Percentiles rank a stretch among this genome's conserved stretches.
phyloP scores from a whole-genome alignment of 139 green algal genomes.

The Chlorella sp. region DNA sequence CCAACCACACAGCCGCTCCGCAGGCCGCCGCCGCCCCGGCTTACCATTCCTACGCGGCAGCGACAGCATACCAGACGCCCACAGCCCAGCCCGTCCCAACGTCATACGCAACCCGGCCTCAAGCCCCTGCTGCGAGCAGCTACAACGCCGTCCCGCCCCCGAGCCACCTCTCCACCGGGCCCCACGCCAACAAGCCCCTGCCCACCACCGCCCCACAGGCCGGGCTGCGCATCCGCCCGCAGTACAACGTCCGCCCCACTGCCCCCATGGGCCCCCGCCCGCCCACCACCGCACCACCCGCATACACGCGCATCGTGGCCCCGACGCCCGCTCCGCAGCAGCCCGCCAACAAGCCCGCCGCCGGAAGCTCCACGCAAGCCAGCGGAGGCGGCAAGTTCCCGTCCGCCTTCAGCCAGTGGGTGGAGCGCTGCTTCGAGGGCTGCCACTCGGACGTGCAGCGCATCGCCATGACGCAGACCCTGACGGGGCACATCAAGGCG shows the following conservation, averaged over 20 bases:
- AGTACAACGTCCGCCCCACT: neutral
- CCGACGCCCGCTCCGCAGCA: neutral
- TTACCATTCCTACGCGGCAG: no score
- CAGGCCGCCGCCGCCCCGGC: no score
- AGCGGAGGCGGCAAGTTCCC: no score
- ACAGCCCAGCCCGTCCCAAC: no score
- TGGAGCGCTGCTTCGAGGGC: conserved; percentile 36
- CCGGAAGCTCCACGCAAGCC: neutral
- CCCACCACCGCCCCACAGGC: no score
- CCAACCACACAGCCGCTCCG: no score
- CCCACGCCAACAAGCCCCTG: no score
- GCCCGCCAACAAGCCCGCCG: neutral
- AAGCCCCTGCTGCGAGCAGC: no score
- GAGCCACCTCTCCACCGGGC: no score
- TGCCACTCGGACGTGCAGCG: conserved; percentile 9
- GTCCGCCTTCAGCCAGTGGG: conserved; percentile 18
- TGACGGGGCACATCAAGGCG: conserved; percentile 25
- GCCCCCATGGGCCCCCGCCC: neutral
- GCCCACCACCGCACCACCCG: neutral
- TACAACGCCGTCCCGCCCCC: no score
- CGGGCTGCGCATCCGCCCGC: neutral
- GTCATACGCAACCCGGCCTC: no score
- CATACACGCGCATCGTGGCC: neutral
- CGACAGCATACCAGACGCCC: no score
- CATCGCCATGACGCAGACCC: conserved; percentile 11